These are phyloP conservation scores for Trichoderma sp. DNA, from an alignment of 2,329 filamentous ascomycete genomes.

Conservation along the genomic window DNA sequence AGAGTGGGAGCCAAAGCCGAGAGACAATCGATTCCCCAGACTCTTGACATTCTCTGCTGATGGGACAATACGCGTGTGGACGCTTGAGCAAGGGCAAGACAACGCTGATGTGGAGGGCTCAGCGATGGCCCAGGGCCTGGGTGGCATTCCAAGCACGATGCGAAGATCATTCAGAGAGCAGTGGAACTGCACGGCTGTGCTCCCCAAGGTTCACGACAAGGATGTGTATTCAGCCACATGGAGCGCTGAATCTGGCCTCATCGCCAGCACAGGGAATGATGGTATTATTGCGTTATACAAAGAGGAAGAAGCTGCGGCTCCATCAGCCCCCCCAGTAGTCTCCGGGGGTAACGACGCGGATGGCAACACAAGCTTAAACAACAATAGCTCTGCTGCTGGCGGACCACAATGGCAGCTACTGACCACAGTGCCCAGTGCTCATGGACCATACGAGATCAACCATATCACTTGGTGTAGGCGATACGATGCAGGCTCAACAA, in stretches of 20 bases:
- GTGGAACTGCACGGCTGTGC: constrained; percentile 76
- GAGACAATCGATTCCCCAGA: constrained; percentile 56
- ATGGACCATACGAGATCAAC: constrained; percentile 94
- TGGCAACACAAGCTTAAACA: constrained; percentile 30
- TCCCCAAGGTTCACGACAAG: constrained; percentile 76
- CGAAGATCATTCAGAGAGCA: constrained; percentile 76
- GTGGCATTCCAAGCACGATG: constrained; percentile 86
- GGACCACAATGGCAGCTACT: constrained; percentile 66
- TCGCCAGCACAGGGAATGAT: constrained; percentile 90
- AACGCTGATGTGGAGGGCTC: constrained; percentile 43
- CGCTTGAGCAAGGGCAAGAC: constrained; percentile 59
- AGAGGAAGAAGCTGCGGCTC: constrained; percentile 51
- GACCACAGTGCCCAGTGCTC: constrained; percentile 70
- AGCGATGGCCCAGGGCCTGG: constrained; percentile 49
- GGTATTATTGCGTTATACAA: constrained; percentile 79
- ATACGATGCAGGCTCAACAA: constrained; percentile 66
- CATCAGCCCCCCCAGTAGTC: neutral
- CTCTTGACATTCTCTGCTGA: constrained; percentile 88
- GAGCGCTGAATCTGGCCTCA: constrained; percentile 74
- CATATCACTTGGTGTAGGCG: constrained; percentile 86
- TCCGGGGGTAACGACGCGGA: constrained; percentile 35
- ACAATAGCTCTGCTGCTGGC: neutral
- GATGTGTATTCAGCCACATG: constrained; percentile 85
- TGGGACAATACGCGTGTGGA: constrained; percentile 78
- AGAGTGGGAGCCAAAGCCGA: constrained; percentile 64